Conservation (phyloP, 768 basidiomycete genomes). For the Boletus sp. region DNA sequence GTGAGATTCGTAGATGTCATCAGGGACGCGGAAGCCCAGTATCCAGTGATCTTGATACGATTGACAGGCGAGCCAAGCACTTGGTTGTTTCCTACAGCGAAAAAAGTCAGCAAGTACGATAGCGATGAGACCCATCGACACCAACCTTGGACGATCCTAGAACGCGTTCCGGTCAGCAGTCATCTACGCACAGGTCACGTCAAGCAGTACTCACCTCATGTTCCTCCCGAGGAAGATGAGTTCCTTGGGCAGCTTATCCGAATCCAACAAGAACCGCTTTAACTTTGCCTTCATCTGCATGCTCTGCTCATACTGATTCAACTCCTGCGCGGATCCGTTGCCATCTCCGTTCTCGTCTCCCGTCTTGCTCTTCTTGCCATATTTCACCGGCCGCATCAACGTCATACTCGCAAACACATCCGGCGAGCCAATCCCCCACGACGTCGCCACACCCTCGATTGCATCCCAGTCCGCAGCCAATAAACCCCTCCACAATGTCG, state of each 20-base stretch:
- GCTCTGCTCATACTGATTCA: conserved; percentile 69
- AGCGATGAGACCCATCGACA: background rate
- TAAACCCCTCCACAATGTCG: conserved; percentile 70
- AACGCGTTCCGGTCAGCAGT: background rate
- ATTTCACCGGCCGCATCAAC: conserved; percentile 57
- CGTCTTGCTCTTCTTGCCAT: conserved; percentile 22
- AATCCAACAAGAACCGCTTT: conserved; percentile 66
- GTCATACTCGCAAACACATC: conserved; percentile 75
- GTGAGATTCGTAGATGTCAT: conserved; percentile 43
- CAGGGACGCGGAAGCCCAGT: conserved; percentile 74
- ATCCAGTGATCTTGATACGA: conserved; percentile 85
- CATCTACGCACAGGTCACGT: background rate
- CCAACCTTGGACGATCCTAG: conserved; percentile 39
- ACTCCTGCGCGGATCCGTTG: conserved; percentile 16
- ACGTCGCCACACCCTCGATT: conserved; percentile 48
- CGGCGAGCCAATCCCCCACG: conserved; percentile 71
- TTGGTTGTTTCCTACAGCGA: conserved; percentile 67
- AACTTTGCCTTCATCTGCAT: conserved; percentile 65
- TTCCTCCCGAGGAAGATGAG: conserved; percentile 75
- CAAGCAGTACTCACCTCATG: conserved; percentile 49
- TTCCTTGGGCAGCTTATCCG: conserved; percentile 76
- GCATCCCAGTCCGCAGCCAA: conserved; percentile 53
- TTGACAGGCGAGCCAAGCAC: conserved; percentile 84
- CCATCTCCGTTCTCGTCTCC: conserved; percentile 5
- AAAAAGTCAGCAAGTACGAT: background rate